These are phyloP conservation scores for Lentinula aciculospora DNA, from an alignment of 768 basidiomycete species.

Conservation along the genomic window DNA sequence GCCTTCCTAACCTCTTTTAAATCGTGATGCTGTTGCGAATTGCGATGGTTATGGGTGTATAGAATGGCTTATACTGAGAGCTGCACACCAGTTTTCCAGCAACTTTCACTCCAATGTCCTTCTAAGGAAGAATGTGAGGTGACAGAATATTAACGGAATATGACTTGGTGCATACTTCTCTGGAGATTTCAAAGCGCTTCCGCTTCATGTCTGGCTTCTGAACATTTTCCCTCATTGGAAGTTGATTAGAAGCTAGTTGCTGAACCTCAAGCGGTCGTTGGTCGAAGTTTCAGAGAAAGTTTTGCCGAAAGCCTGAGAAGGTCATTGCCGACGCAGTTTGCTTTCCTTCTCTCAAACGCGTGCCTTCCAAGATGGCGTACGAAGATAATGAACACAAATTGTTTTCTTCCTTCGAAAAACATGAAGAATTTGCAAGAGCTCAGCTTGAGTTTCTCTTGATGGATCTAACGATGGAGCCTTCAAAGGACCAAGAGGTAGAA, in stretches of 20 bases:
- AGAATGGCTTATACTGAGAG: not conserved
- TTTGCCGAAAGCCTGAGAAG: not conserved
- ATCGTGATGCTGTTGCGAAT: conserved; percentile 57
- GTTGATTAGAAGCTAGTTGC: too few species aligned
- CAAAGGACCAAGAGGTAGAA: conserved; percentile 41
- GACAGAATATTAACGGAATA: not conserved
- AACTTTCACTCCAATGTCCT: conserved; percentile 38
- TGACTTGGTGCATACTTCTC: conserved; percentile 23
- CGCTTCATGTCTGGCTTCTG: conserved; percentile 31
- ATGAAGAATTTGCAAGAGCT: conserved; percentile 50
- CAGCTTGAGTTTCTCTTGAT: conserved; percentile 46
- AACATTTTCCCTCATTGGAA: not conserved
- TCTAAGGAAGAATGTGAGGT: conserved; percentile 15
- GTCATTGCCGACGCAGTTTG: not conserved
- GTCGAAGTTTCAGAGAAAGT: too few species aligned
- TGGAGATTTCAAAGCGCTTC: conserved; percentile 30
- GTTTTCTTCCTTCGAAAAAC: conserved; percentile 55
- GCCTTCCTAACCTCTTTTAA: conserved; percentile 68
- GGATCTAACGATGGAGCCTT: conserved; percentile 39
- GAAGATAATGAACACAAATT: conserved; percentile 36
- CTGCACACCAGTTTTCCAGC: conserved; percentile 51
- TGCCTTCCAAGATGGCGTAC: conserved; percentile 22
- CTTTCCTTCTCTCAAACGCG: not conserved
- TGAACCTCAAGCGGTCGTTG: too few species aligned
- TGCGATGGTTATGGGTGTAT: not conserved